Percentiles rank a stretch among this genome's conserved stretches.
phyloP scores from a whole-genome alignment of 176 grass and related monocot genomes.

The Oryza officinalis region DNA sequence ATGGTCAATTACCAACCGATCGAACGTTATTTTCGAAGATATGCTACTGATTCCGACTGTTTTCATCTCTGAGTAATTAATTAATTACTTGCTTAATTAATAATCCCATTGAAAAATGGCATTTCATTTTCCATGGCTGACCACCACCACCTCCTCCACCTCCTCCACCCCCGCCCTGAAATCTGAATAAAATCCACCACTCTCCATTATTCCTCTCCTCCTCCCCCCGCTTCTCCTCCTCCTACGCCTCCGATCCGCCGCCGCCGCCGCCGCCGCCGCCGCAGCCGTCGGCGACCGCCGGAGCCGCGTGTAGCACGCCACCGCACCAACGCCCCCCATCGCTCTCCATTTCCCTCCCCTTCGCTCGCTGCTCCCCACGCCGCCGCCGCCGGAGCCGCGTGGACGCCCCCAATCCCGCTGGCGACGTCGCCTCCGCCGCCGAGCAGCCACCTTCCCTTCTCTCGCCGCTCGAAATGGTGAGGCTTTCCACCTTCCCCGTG shows the following conservation, averaged over 20 bases:
- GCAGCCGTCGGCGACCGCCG: not conserved
- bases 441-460: slow-evolving; percentile 2
- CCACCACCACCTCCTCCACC: not conserved
- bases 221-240: not conserved
- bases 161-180: not conserved
- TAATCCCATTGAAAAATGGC: not conserved
- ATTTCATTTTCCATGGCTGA: slow-evolving; percentile 20
- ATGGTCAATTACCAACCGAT: too few species aligned
- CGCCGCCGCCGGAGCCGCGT: not conserved
- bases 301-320: not conserved
- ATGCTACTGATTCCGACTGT: too few species aligned
- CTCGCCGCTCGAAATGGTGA: slow-evolving; percentile 25
- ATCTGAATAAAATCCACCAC: slow-evolving; percentile 60
- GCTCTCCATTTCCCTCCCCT: slow-evolving; percentile 35
- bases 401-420: not conserved
- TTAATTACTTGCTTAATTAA: not conserved
- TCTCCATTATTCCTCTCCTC: slow-evolving; percentile 42
- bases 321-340: slow-evolving; percentile 11
- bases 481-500: not conserved
- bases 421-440: not conserved
- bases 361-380: not conserved
- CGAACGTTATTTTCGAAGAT: too few species aligned
- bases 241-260: slow-evolving; percentile 6
- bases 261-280: not conserved
- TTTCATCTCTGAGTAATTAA: too few species aligned